Base-by-base conservation (phyloP, 2,329 filamentous ascomycete genomes). In the Fusarium buxicola region DNA sequence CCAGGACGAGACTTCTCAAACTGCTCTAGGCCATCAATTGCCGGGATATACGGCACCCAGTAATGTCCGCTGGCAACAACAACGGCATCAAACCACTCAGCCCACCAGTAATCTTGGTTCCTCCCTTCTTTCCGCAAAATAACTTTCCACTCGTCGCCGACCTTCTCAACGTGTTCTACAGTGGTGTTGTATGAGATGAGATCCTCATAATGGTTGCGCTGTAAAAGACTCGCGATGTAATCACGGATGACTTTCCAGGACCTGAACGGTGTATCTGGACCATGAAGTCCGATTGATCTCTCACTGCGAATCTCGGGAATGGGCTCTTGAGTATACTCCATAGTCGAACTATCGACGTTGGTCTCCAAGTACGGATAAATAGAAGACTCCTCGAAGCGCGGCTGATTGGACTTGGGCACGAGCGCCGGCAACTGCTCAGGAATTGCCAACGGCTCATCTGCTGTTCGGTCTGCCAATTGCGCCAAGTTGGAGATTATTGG, bases 331-430 rank as follows among this genome's bases (percentile, higher is more conserved):
- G 80, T 83, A 71, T 85, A 90, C 13, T 81, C 78, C 88, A 90
- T 90, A 0, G 85, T 78, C 2, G 81, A 68, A 7, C 78, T 77
- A 60, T 85, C 82, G 38, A 90, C 83, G 61, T 90, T 90, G 3
- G 86, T 90, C 69, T 90, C 85, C n/a, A 90, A 75, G 16, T 84
- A 82, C 0, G 85, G 84, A 63, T 89, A 89, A 15, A 89, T 79
- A 1, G 84, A 84, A 0, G 86, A 85, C 57, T 88, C 85, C 11
- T 78, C 74, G 66, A 83, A 87, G 3, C 85, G 82, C 15, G 81
- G 78, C 54, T 80, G 78, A 2, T 70, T 56, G 11, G 75, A 72
- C 35, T 76, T 77, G 1, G 80, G 77, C 0, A 78, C 77, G 48
- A 77, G 73, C 0, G 80, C 75, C 4, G 86, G 86, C 0, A 88